Evolutionary conservation across 805 yeast species (phyloP).

Genomic region (Wickerhamomyces xylosicus): DNA sequence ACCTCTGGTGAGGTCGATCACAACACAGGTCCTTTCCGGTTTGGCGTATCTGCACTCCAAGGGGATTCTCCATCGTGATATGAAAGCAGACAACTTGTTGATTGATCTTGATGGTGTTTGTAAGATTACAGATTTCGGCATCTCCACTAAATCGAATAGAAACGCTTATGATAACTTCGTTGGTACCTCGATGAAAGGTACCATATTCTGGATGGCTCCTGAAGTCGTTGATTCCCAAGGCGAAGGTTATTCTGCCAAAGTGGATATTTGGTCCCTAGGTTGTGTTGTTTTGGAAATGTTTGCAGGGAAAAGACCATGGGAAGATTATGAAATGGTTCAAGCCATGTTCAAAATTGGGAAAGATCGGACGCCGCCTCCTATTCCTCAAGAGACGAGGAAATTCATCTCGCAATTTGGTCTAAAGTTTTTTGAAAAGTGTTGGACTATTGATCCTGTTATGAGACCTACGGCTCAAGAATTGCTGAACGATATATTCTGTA

Average conservation of each 20-base stretch:
- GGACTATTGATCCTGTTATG: conserved; percentile 63
- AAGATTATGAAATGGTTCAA: conserved; percentile 86
- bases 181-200: conserved; percentile 97
- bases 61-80: conserved; percentile 87
- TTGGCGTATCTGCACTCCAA: conserved; percentile 77
- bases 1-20: conserved; percentile 57
- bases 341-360: conserved; percentile 88
- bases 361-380: conserved; percentile 87
- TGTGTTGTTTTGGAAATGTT: conserved; percentile 97
- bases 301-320: conserved; percentile 97
- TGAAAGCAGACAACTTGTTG: conserved; percentile 87
- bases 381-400: conserved; percentile 76
- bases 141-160: conserved; percentile 58
- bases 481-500: conserved; percentile 42
- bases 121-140: conserved; percentile 94
- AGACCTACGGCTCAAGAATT: conserved; percentile 81
- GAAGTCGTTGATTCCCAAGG: conserved; percentile 89
- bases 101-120: conserved; percentile 89
- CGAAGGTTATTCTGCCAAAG: conserved; percentile 94
- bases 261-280: conserved; percentile 97
- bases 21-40: conserved; percentile 75
- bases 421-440: conserved; percentile 67
- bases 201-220: conserved; percentile 99
- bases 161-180: conserved; percentile 82
- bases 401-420: conserved; percentile 55